phyloP scores from a whole-genome alignment of 2,329 filamentous ascomycete genomes.

The Coccinonectria pachysandricola region DNA sequence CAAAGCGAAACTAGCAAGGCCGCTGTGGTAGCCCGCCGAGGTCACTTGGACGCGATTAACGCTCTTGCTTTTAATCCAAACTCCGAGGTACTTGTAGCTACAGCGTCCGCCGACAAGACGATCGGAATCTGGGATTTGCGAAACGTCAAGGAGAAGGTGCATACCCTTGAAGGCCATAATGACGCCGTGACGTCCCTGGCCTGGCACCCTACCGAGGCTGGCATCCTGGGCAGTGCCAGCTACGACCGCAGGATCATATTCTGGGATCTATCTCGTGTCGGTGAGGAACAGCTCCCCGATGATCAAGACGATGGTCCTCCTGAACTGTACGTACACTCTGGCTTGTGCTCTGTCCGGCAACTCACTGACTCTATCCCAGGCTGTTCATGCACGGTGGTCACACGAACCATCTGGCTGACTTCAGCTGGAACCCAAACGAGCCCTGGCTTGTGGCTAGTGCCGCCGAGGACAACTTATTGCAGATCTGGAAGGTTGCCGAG shows the following conservation, averaged over 20 bases:
- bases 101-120: slow-evolving; percentile 89
- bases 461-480: slow-evolving; percentile 91
- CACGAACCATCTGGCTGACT: slow-evolving; percentile 92
- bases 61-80: slow-evolving; percentile 90
- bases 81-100: slow-evolving; percentile 82
- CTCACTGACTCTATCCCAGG: slow-evolving; percentile 31
- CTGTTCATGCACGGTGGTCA: slow-evolving; percentile 99
- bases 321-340: slow-evolving; percentile 85
- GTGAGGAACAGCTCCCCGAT: slow-evolving; percentile 89
- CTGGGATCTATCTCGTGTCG: slow-evolving; percentile 88
- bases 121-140: slow-evolving; percentile 93
- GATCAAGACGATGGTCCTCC: slow-evolving; percentile 92
- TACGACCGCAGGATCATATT: slow-evolving; percentile 92
- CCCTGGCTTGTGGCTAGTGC: slow-evolving; percentile 95
- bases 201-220: slow-evolving; percentile 88
- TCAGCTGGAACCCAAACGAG: slow-evolving; percentile 95
- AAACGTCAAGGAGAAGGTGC: slow-evolving; percentile 80
- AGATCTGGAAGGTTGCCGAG: slow-evolving; percentile 84
- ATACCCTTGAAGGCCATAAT: slow-evolving; percentile 78
- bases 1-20: slow-evolving; percentile 54
- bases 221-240: slow-evolving; percentile 80
- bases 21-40: slow-evolving; percentile 57
- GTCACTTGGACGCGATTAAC: slow-evolving; percentile 89
- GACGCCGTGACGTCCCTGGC: slow-evolving; percentile 85
- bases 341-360: neutral